Evolutionary conservation across 306 rosid species (phyloP).

Genomic region (Quercus glauca): DNA sequence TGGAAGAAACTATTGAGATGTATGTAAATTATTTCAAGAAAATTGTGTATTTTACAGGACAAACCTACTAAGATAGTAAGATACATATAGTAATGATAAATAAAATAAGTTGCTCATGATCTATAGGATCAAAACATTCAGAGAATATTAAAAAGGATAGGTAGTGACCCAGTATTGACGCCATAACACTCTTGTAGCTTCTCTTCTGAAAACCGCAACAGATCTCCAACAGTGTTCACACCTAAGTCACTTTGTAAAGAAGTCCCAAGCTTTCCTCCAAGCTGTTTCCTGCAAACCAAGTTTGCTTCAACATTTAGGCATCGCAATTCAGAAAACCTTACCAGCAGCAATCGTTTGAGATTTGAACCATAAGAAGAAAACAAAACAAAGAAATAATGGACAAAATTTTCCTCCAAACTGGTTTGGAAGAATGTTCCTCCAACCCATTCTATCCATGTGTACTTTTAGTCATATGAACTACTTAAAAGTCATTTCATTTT

Average conservation of each 20-base stretch:
- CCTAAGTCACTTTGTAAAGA: conserved; percentile 82
- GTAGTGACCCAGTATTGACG: conserved; percentile 74
- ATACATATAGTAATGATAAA: background rate
- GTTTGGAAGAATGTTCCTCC: no score
- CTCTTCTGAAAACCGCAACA: conserved; percentile 79
- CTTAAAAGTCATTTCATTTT: no score
- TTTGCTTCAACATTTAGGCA: conserved; percentile 17
- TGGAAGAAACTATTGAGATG: background rate
- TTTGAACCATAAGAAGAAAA: conserved; percentile 9
- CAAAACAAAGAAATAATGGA: background rate
- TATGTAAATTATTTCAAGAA: background rate
- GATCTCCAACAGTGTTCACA: conserved; percentile 75
- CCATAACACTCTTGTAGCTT: conserved; percentile 85
- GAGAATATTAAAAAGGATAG: conserved; percentile 18
- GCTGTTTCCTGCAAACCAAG: conserved; percentile 78
- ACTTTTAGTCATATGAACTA: no score
- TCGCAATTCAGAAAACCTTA: conserved; percentile 1
- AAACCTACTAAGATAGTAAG: background rate
- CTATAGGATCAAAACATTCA: conserved; percentile 1
- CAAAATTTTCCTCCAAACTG: no score
- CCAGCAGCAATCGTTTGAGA: background rate
- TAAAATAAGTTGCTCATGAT: conserved; percentile 3
- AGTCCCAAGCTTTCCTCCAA: conserved; percentile 95
- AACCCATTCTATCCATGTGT: no score
- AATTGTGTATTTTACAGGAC: background rate